These are phyloP conservation scores for Corynascus novoguineensis DNA, from an alignment of 495 filamentous ascomycete species.

Conservation along the genomic window DNA sequence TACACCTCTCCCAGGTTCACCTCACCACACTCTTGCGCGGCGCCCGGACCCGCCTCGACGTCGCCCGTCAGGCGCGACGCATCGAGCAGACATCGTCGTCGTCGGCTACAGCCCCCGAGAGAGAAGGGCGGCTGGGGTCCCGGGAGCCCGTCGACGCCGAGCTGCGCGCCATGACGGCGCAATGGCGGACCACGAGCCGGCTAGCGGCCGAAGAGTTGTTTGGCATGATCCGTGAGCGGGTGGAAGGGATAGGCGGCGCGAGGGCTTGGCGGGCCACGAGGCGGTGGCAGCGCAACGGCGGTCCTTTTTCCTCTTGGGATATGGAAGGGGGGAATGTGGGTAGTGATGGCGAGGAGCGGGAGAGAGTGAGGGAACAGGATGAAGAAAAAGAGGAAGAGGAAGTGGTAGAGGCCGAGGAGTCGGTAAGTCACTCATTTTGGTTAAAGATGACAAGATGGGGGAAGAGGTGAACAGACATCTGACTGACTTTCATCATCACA, in stretches of 20 bases:
- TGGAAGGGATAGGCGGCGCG: constrained; percentile 27
- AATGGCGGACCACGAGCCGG: constrained; percentile 21
- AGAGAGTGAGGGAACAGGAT: background rate
- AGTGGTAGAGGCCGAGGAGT: constrained; percentile 14
- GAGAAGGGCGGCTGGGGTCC: too few species aligned
- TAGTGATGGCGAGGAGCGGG: constrained; percentile 7
- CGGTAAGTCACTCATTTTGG: constrained; percentile 7
- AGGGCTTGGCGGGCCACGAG: constrained; percentile 25
- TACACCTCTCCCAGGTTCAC: constrained; percentile 10
- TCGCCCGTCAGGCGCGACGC: constrained; percentile 20
- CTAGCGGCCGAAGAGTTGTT: constrained; percentile 30
- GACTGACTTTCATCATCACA: constrained; percentile 16
- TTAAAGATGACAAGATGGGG: too few species aligned
- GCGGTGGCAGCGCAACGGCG: constrained; percentile 8
- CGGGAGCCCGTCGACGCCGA: background rate
- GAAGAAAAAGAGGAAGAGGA: constrained; percentile 6
- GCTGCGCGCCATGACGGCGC: background rate
- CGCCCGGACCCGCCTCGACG: constrained; percentile 14
- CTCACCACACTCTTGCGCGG: constrained; percentile 8
- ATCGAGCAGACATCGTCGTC: constrained; percentile 15
- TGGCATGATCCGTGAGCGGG: constrained; percentile 24
- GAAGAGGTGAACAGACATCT: background rate
- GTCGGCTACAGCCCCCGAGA: too few species aligned
- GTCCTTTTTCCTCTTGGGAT: constrained; percentile 3
- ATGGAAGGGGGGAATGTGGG: background rate